Evolutionary conservation across 345 rosid genomes (phyloP), one percentile per base, ranked within the genome.

Genomic region (Populus davidiana): DNA sequence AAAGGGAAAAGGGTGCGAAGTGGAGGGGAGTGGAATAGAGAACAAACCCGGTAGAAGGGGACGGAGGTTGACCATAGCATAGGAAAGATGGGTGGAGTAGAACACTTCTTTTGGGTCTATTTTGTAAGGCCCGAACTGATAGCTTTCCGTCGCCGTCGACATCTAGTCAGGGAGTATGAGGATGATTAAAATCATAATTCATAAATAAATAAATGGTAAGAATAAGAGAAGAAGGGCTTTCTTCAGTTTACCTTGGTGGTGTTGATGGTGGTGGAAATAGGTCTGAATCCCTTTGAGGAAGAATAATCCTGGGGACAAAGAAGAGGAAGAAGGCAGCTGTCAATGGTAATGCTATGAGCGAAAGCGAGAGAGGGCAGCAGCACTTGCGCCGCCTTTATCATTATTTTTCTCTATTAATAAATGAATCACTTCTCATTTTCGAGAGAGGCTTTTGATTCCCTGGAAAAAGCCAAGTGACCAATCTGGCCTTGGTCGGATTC

Each of bases 1-100:
- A 59, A 10, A 50, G 67, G 43, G 67, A 43, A 79, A 49, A 2
- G 20, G 39, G 25, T 33, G 4, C 5, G 14, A 38, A 0, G 47
- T 10, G 14, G 36, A 41, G 41, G 23, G 62, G 78, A 21, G 27
- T 16, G 17, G 0, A 23, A 64, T 18, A 1, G 21, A 74, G 66
- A 14, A 78, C 68, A 64, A 64, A 92, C 98, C 98, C 76, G 93
- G 97, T 84, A 89, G 79, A 77, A 93, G 84, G 38, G 98, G 99
- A 21, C 98, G 97, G 80, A 92, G 89, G 81, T 95, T 95, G 85
- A 95, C 98, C 87, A 92, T 73, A 39, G 97, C 99, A 63, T 77
- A 95, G 72, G 99, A 95, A 68, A 89, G 86, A 23, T 79, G 68
- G 23, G 92, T 89, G 70, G 91, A 29, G 86, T 90, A 93, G 82